Percentiles rank a stretch among this genome's conserved stretches.
Conservation (phyloP, 345 rosid species). For the Acer negundo region DNA sequence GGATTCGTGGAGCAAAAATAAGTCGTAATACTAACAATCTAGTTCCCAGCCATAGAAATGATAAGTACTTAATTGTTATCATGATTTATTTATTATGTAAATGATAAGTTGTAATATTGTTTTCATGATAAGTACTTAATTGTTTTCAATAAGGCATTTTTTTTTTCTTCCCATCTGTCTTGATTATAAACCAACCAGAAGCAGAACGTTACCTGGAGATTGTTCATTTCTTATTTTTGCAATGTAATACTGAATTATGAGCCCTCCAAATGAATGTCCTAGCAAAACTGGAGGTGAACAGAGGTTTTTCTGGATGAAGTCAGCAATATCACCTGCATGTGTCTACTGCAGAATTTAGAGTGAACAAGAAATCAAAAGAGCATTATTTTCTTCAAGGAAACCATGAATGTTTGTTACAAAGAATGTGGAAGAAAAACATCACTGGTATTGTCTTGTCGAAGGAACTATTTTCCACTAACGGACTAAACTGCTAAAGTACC, state of each 20-base stretch:
- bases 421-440: conserved; percentile 3
- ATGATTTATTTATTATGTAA: background rate
- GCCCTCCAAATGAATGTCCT: conserved; percentile 95
- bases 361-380: conserved; percentile 20
- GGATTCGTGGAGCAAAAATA: background rate
- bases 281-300: conserved; percentile 62
- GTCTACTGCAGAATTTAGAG: conserved; percentile 64
- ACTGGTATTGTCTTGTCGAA: background rate
- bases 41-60: background rate
- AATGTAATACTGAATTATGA: conserved; percentile 75
- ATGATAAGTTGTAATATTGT: too few relatives aligned
- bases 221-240: conserved; percentile 48
- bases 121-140: background rate
- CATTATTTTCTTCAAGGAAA: conserved; percentile 3
- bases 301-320: conserved; percentile 62
- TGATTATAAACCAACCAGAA: conserved; percentile 13
- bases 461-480: conserved; percentile 6
- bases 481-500: conserved; percentile 45
- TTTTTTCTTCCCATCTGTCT: background rate
- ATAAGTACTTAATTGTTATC: background rate
- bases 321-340: conserved; percentile 81
- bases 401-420: background rate
- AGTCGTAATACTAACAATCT: background rate
- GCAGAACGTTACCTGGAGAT: conserved; percentile 36
- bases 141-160: background rate